Evolutionary conservation across 441 rosid genomes (phyloP).

Genomic region (Gossypium gossypioides): DNA sequence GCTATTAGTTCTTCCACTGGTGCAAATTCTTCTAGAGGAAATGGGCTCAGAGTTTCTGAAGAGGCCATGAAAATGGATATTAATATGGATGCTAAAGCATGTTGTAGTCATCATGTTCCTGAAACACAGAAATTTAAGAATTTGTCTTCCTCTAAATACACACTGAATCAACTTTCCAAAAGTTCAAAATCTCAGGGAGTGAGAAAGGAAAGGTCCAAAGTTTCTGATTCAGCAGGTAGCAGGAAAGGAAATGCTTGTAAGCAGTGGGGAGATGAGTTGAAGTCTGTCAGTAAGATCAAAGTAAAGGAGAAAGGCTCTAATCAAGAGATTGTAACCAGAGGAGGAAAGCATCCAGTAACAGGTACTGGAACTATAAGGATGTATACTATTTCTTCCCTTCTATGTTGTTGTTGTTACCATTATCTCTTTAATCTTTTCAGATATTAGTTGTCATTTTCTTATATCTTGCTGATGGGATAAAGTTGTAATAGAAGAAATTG

Average conservation of each 20-base stretch:
- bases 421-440: neutral
- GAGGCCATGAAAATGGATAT: constrained; percentile 20
- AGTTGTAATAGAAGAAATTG: neutral
- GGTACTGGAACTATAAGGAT: constrained; percentile 31
- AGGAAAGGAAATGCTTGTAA: constrained; percentile 29
- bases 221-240: constrained; percentile 32
- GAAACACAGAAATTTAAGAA: constrained; percentile 21
- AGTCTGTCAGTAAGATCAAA: constrained; percentile 28
- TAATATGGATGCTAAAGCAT: constrained; percentile 16
- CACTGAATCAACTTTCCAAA: constrained; percentile 23
- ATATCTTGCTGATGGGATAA: neutral
- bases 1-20: constrained; percentile 18
- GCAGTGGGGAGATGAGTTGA: constrained; percentile 26
- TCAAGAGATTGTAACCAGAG: constrained; percentile 25
- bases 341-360: constrained; percentile 31
- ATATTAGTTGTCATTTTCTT: neutral
- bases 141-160: constrained; percentile 30
- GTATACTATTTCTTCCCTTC: constrained; percentile 1
- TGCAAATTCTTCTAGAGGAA: constrained; percentile 27
- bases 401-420: neutral
- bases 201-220: constrained; percentile 40
- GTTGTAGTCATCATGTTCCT: constrained; percentile 15
- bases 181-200: constrained; percentile 37
- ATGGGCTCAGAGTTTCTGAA: constrained; percentile 18
- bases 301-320: constrained; percentile 27